These are phyloP conservation scores for Dipteronia dyeriana DNA, from an alignment of 345 rosid genomes.

Conservation along the genomic window DNA sequence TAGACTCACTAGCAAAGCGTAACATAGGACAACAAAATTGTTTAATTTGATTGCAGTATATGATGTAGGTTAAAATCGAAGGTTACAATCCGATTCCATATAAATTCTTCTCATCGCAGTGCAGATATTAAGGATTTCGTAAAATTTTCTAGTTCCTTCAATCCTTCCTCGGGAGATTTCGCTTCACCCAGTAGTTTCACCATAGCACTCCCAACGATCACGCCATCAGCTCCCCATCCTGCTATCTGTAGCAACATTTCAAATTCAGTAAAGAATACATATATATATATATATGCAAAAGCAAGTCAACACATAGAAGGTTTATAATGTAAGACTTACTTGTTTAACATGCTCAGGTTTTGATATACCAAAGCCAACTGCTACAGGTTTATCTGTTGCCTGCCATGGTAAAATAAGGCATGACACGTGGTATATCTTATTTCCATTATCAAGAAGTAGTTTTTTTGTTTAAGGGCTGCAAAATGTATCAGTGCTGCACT, in stretches of 20 bases:
- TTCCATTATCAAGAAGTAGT: background rate
- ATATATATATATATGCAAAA: background rate
- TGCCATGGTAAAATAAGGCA: slow-evolving; percentile 21
- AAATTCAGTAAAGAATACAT: background rate
- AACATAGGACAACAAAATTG: background rate
- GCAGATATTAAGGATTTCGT: slow-evolving; percentile 71
- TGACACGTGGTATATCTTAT: background rate
- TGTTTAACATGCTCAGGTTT: slow-evolving; percentile 79
- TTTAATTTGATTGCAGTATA: no score
- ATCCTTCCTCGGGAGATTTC: slow-evolving; percentile 69
- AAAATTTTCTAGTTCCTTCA: slow-evolving; percentile 57
- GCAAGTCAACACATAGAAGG: background rate
- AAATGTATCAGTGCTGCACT: background rate
- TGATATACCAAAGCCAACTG: slow-evolving; percentile 83
- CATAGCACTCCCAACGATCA: slow-evolving; percentile 87
- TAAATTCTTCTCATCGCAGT: slow-evolving; percentile 37
- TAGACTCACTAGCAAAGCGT: no score
- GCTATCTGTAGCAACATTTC: slow-evolving; percentile 44
- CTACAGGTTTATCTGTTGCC: slow-evolving; percentile 74
- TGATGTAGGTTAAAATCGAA: background rate
- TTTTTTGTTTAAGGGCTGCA: background rate
- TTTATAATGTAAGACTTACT: slow-evolving; percentile 39
- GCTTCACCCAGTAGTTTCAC: slow-evolving; percentile 75
- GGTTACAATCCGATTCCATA: slow-evolving; percentile 12
- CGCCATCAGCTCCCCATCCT: slow-evolving; percentile 90